Evolutionary conservation across 495 filamentous ascomycete genomes (phyloP), one percentile per base, ranked within the genome.

Genomic region (Penicillium angulare): DNA sequence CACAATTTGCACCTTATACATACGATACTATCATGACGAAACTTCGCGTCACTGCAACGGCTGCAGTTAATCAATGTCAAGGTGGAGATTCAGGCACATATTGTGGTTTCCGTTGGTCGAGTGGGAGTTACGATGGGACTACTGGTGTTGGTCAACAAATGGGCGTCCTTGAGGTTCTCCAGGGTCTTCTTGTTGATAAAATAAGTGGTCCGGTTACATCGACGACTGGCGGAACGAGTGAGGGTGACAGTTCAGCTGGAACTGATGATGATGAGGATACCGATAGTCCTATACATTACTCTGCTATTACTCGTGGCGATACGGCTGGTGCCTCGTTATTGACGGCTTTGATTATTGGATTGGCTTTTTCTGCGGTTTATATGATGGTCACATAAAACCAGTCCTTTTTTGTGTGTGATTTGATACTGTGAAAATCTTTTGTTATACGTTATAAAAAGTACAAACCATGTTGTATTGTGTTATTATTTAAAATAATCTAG

Each of bases 111-210:
- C 47, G 42, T 22, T 64, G 59, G 54, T 68, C 69, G 23, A 59
- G 56, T 8, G 65, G 62, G 3, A 60, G 44, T 15, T 77, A 54
- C 39, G 71, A 75, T 48, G 66, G 63, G 0, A 61, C 52, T 1
- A 50, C 40, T 7, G 73, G 71, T 8, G 58, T 73, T 8, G 86
- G 87, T 3, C 83, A 90, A 67, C 81, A 89, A 60, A 82, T 91
- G 79, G 79, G 79, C 5, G 85, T 82, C 2, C 72, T 92, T 62
- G 83, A 88, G 44, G 78, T 87, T 15, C 75, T 90, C 3, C 73
- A 85, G 41, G 79, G 49, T 0, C 44, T 52, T 9, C 54, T 57
- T 18, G 38, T 29, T 22, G 41, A 38, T 26, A 32, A 39, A 17
- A 29, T 46, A 7, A 27, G 33, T 34, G 54, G 39, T 0, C 48